Evolutionary conservation across 2,329 filamentous ascomycete genomes (phyloP), one percentile per base, ranked within the genome.

Genomic region (Alternaria arborescens): DNA sequence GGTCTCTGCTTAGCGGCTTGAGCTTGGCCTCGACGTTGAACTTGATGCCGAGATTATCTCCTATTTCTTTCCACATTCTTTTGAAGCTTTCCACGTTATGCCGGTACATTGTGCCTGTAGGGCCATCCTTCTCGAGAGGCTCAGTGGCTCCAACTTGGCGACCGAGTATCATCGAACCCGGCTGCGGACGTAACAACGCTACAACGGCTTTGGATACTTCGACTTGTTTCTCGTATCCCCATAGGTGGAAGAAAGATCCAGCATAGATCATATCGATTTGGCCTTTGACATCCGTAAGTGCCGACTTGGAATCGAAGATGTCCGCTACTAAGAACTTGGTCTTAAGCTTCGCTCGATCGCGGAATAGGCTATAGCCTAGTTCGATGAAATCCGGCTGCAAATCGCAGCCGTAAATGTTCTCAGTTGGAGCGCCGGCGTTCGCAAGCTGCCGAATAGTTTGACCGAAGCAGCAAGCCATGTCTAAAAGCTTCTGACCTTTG

Each of bases 301-400:
- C 48, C 1, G 77, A 77, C 11, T 69, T 52, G 8, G 65, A 30
- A 11, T 73, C 72, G 43, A 86, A 72, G 60, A 87, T 76, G 61
- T 87, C 82, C 22, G 84, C 85, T 1, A 80, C 69, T 30, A 88
- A 74, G 62, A 88, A 87, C 2, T 78, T 79, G 2, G 80, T 80
- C 20, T 78, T 77, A 5, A 87, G 75, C 34, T 57, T 79, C n/a
- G 77, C 70, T 26, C 58, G 60, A 54, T 78, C 76, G 7, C 51
- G 42, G 58, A 78, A 78, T 20, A 78, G 67, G 51, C 71, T 60
- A 59, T 76, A 88, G 28, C 87, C 87, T n/a, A 86, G 73, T 11
- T 86, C 80, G 53, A 88, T 80, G 65, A 88, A 86, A 11, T 71
- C 67, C 1, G 64, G 22, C 30, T 71, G 66, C 18, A 83, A 65